Conservation (phyloP, 805 yeast genomes). For the Hanseniaspora vineae region DNA sequence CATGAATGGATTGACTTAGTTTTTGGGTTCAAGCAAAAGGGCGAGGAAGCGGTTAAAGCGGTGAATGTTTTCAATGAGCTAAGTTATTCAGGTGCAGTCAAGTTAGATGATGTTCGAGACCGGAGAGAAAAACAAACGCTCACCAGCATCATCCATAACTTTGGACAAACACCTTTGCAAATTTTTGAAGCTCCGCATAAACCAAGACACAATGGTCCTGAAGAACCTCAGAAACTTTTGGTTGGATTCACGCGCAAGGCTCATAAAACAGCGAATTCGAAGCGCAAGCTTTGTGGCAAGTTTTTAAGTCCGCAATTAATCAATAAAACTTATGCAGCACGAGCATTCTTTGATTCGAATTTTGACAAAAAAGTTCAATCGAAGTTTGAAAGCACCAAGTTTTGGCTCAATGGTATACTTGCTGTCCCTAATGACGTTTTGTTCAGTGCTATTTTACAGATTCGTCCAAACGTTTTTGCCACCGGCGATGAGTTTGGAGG, state of each 20-base stretch:
- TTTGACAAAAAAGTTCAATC: no score
- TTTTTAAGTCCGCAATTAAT: no score
- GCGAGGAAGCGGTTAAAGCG: conserved; percentile 50
- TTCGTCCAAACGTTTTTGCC: conserved; percentile 17
- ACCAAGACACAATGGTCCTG: conserved; percentile 11
- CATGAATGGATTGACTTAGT: conserved; percentile 79
- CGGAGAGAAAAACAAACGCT: conserved; percentile 63
- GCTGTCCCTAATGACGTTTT: conserved; percentile 4
- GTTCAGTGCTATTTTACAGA: conserved; percentile 17
- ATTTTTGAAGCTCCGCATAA: conserved; percentile 62
- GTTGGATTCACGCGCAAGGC: no score
- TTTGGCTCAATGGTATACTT: conserved; percentile 15
- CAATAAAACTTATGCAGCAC: no score
- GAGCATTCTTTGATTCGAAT: no score
- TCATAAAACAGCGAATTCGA: no score
- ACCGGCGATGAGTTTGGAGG: conserved; percentile 22
- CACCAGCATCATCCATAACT: conserved; percentile 78
- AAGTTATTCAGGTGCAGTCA: conserved; percentile 75
- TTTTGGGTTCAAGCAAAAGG: conserved; percentile 72
- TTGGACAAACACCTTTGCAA: conserved; percentile 81
- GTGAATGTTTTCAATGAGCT: conserved; percentile 73
- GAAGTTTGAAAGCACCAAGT: background rate
- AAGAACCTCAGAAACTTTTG: background rate
- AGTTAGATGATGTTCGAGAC: conserved; percentile 61
- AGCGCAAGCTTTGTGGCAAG: no score